A percentile compares a stretch with the other conserved stretches of the same genome.
phyloP scores from a whole-genome alignment of 306 rosid species.

The Pueraria montana region DNA sequence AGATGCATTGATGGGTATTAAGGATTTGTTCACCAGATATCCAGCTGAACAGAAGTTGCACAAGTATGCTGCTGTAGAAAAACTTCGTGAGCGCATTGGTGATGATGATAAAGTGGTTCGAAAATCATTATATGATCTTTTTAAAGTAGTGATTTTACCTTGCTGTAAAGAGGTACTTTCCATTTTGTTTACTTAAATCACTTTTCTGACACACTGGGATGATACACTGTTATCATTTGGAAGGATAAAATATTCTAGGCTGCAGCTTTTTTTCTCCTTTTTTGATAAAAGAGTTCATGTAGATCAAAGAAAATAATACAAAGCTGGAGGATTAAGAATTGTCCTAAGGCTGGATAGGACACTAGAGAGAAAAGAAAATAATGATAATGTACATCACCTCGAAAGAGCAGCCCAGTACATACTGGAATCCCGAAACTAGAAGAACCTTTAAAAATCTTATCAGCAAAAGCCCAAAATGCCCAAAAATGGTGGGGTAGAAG shows the following conservation, averaged over 20 bases:
- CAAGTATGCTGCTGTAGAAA: constrained; percentile 75
- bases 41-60: constrained; percentile 79
- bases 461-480: not conserved
- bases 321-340: not conserved
- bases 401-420: not conserved
- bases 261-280: not conserved
- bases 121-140: constrained; percentile 72
- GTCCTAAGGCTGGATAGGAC: constrained; percentile 16
- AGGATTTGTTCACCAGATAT: constrained; percentile 71
- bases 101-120: constrained; percentile 84
- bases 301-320: not conserved
- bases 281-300: not conserved
- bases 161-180: constrained; percentile 78
- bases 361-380: constrained; percentile 1
- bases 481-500: not conserved
- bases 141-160: constrained; percentile 76
- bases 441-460: not conserved
- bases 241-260: constrained; percentile 23
- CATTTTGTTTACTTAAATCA: constrained; percentile 20
- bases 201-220: not conserved
- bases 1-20: constrained; percentile 92
- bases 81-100: constrained; percentile 83
- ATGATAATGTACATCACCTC: not conserved
- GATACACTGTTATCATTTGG: not conserved
- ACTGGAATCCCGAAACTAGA: not conserved